A percentile compares a stretch with the other conserved stretches of the same genome.
phyloP scores from a whole-genome alignment of 179 eudicot species.

The Nepenthes alata region DNA sequence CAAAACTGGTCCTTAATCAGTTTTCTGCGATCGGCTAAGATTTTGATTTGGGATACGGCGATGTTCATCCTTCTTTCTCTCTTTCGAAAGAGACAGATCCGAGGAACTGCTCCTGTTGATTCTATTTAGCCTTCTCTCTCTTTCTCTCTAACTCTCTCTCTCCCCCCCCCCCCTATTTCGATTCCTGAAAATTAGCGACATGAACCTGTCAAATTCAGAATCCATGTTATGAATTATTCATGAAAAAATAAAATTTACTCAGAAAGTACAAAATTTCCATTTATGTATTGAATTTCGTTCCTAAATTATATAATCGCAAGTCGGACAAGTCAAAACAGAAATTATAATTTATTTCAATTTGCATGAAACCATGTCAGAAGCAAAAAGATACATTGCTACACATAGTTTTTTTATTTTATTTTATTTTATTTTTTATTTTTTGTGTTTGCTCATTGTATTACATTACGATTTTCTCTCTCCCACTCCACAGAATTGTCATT shows the following conservation, averaged over 20 bases:
- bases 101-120: background rate
- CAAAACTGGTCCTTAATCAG: no score
- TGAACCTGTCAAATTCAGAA: slow-evolving; percentile 21
- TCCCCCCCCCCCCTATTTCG: background rate
- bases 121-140: background rate
- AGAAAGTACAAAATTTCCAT: background rate
- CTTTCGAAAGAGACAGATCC: no score
- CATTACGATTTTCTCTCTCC: no score
- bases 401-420: no score
- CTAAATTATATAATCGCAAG: slow-evolving; percentile 21
- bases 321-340: slow-evolving; percentile 18
- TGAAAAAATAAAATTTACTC: background rate
- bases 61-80: background rate
- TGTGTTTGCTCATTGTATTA: no score
- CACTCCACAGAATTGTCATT: no score
- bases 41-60: no score
- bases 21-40: background rate
- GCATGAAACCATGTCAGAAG: no score
- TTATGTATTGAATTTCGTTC: slow-evolving; percentile 23
- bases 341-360: slow-evolving; percentile 2
- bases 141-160: background rate
- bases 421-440: no score
- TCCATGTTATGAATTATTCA: slow-evolving; percentile 7
- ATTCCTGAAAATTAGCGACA: slow-evolving; percentile 15
- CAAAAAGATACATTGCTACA: no score